phyloP scores from a whole-genome alignment of 1,284 basidiomycete species.

The Puccinia triticina region DNA sequence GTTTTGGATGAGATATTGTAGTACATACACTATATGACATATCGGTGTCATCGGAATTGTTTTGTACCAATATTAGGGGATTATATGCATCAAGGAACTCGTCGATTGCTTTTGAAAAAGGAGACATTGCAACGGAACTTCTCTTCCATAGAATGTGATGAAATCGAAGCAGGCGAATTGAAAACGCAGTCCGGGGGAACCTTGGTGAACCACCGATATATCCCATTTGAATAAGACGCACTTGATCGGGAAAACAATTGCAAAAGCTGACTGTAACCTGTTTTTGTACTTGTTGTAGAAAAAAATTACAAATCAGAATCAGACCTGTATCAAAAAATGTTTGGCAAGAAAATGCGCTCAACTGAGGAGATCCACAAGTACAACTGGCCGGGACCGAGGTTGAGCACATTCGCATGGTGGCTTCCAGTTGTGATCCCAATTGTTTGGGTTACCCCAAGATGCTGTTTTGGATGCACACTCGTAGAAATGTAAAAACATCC shows the following conservation, averaged over 20 bases:
- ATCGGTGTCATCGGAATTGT: neutral
- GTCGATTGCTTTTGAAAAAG: slow-evolving; percentile 27
- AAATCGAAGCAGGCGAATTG: slow-evolving; percentile 3
- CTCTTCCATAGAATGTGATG: slow-evolving; percentile 18
- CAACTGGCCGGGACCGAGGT: neutral
- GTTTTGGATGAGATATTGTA: too few relatives aligned
- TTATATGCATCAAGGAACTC: slow-evolving; percentile 17
- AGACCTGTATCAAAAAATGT: too few relatives aligned
- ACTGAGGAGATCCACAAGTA: slow-evolving; percentile 16
- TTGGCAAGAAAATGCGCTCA: neutral
- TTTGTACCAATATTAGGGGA: neutral
- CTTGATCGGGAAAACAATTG: neutral
- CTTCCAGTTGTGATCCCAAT: slow-evolving; percentile 26
- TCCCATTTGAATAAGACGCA: slow-evolving; percentile 24
- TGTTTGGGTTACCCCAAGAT: slow-evolving; percentile 5
- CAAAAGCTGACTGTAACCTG: neutral
- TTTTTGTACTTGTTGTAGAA: slow-evolving; percentile 21
- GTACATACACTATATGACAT: neutral
- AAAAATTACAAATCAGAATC: too few relatives aligned
- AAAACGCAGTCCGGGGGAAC: slow-evolving; percentile 14
- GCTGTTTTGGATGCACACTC: neutral
- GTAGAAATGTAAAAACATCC: slow-evolving; percentile 15
- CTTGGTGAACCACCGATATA: neutral
- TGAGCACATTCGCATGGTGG: neutral
- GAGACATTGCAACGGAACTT: neutral